Evolutionary conservation across 306 rosid species (phyloP).

Genomic region (Chamaecrista fasciculata): DNA sequence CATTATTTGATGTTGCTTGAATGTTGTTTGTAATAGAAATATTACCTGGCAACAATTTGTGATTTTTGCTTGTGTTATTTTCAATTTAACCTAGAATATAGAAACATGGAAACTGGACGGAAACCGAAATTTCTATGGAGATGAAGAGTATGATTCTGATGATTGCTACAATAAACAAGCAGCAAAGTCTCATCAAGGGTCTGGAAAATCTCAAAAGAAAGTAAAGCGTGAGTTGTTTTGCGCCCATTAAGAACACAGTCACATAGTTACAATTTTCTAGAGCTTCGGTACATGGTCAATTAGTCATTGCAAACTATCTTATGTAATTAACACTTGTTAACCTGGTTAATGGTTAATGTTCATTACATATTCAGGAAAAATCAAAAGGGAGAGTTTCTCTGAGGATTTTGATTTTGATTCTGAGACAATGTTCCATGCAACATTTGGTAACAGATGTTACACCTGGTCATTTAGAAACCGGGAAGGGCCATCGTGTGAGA

Average conservation of each 20-base stretch:
- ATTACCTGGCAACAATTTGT: background rate
- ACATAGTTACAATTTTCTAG: slow-evolving; percentile 13
- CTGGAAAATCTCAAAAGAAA: slow-evolving; percentile 56
- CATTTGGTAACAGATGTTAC: slow-evolving; percentile 56
- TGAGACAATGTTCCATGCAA: slow-evolving; percentile 56
- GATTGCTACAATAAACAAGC: slow-evolving; percentile 41
- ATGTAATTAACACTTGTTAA: background rate
- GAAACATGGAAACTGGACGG: slow-evolving; percentile 42
- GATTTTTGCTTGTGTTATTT: slow-evolving; percentile 18
- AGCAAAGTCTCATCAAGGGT: slow-evolving; percentile 40
- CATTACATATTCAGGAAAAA: slow-evolving; percentile 34
- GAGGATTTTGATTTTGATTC: slow-evolving; percentile 48
- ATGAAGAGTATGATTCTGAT: slow-evolving; percentile 38
- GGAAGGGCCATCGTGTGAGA: slow-evolving; percentile 37
- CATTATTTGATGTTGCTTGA: slow-evolving; percentile 15
- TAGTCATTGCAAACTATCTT: background rate
- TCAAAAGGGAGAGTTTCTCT: slow-evolving; percentile 37
- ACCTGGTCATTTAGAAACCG: slow-evolving; percentile 55
- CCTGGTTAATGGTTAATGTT: slow-evolving; percentile 14
- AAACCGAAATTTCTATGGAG: slow-evolving; percentile 20
- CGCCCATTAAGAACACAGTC: slow-evolving; percentile 5
- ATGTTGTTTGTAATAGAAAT: slow-evolving; percentile 7
- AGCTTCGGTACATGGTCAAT: background rate
- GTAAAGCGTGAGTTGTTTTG: slow-evolving; percentile 50
- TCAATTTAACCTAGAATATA: slow-evolving; percentile 40